Base-by-base conservation (phyloP, 257 asterid species). In the Eustoma russellianum region DNA sequence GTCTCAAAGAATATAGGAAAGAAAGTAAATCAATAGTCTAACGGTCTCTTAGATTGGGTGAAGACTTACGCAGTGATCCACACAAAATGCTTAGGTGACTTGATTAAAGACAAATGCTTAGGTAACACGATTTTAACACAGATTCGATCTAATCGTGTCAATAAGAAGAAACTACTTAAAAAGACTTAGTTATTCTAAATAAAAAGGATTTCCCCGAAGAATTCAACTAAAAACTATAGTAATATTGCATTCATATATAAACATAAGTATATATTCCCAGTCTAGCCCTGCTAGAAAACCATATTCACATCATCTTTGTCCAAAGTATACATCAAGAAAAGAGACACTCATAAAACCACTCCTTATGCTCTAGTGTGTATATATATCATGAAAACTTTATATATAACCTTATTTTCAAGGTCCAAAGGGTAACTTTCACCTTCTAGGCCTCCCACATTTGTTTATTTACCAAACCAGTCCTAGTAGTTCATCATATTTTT, bases 381-480 rank as follows among this genome's bases (percentile, higher is more conserved):
- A 44, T 49, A 56, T 43, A 46, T 52, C 33, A 35, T 48, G 46
- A 50, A 56, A 46, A 50, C 50, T 57, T 19, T 18, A 24, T 24
- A 24, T 24, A 24, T 24, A 24, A 54, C 45, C 56, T 58, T 59
- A 28, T 41, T 24, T 24, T 24, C 30, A 24, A 38, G 12, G 12
- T 38, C 9, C 9, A 38, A 38, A 7, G 12, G 12, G 43, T 11
- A 38, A 38, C 3, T 7, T 60, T 35, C 35, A 34, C 45, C 6
- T 18, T 56, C 48, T 45, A 56, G 65, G 33, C 69, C 67, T 50
- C 66, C 24, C 17, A 56, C 56, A 47, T 66, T 28, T 50, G 52
- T 74, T 77, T 80, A 74, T 72, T 83, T 53, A 63, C 55, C 64
- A 49, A 59, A 50, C 17, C 41, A 53, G 5, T 33, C 77, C 60